Evolutionary conservation across 2,329 filamentous ascomycete genomes (phyloP).

Genomic region (Alternaria viburni): DNA sequence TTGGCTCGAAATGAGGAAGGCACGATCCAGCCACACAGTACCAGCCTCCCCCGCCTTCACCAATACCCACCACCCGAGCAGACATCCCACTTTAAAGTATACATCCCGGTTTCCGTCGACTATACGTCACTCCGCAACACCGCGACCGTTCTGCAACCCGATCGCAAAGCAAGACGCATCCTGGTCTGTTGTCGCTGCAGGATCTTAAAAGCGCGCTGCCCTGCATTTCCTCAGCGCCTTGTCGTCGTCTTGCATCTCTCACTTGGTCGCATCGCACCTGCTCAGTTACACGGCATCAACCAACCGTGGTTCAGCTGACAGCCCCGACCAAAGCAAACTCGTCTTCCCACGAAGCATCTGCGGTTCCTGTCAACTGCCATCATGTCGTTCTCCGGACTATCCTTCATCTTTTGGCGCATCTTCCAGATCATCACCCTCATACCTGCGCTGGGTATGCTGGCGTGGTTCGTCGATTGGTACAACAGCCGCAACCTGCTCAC

Average conservation of each 20-base stretch:
- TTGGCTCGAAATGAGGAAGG: conserved; percentile 20
- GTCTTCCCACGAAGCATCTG: conserved; percentile 2
- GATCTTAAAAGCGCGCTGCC: conserved; percentile 21
- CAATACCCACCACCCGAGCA: conserved; percentile 5
- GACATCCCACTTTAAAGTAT: conserved; percentile 10
- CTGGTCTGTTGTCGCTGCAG: conserved; percentile 9
- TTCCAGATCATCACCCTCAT: conserved; percentile 68
- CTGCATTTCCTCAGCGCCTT: conserved; percentile 14
- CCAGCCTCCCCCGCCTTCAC: conserved; percentile 35
- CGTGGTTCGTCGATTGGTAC: conserved; percentile 68
- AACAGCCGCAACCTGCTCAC: conserved; percentile 64
- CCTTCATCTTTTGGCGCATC: conserved; percentile 68
- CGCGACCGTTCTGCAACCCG: conserved; percentile 17
- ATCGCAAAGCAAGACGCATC: conserved; percentile 20
- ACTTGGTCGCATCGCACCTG: conserved; percentile 13
- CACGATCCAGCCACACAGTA: conserved; percentile 28
- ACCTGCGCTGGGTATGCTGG: conserved; percentile 65
- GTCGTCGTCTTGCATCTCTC: conserved; percentile 15
- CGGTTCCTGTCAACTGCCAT: conserved; percentile 19
- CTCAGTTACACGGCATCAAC: conserved; percentile 3
- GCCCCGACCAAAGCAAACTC: conserved; percentile 13
- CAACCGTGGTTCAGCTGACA: conserved; percentile 12
- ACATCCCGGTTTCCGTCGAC: conserved; percentile 21
- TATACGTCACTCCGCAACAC: conserved; percentile 31
- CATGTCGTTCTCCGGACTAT: conserved; percentile 60